Conservation (phyloP, 768 basidiomycete genomes). For the Auricularia sp. region DNA sequence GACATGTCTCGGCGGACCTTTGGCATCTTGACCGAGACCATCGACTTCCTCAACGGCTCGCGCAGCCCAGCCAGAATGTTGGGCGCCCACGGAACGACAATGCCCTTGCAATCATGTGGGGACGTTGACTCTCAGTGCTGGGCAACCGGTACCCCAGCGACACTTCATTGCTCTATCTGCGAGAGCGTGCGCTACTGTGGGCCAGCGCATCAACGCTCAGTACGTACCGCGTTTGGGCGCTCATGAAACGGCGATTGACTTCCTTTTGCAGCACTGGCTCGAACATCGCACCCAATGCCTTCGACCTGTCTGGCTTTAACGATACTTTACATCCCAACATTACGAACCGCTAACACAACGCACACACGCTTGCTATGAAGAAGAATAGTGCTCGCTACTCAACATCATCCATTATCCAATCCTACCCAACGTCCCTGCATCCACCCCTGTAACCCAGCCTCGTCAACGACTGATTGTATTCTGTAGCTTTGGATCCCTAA, state of each 20-base stretch:
- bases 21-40: background rate
- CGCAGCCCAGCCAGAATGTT: background rate
- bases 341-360: background rate
- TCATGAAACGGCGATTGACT: background rate
- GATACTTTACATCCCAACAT: background rate
- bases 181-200: slow-evolving; percentile 1
- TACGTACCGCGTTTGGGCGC: background rate
- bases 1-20: background rate
- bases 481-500: no score
- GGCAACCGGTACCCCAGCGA: background rate
- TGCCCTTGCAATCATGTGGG: background rate
- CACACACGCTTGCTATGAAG: background rate
- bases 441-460: no score
- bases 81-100: background rate
- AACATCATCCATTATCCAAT: no score
- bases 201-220: background rate
- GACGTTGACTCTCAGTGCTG: slow-evolving; percentile 1
- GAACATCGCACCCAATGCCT: background rate
- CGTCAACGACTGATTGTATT: no score
- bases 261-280: background rate
- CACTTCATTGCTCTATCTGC: background rate
- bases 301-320: background rate
- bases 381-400: no score
- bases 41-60: background rate
- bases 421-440: no score